Evolutionary conservation across 1,284 basidiomycete species (phyloP).

Genomic region (Rhodotorula sp.): DNA sequence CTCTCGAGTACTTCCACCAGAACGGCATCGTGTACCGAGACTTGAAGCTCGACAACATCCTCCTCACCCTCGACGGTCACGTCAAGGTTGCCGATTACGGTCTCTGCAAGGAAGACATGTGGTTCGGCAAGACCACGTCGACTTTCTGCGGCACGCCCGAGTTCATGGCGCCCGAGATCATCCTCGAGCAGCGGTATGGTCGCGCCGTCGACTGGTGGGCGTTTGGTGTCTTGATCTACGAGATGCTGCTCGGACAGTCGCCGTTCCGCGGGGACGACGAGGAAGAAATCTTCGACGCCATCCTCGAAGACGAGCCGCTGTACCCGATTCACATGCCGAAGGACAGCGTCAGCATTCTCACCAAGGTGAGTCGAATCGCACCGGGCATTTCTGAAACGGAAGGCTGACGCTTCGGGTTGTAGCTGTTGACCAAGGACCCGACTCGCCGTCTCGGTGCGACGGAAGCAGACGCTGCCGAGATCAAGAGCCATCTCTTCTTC

Average conservation of each 20-base stretch:
- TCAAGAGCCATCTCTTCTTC: conserved; percentile 98
- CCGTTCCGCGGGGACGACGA: conserved; percentile 99
- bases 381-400: background rate
- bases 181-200: conserved; percentile 96
- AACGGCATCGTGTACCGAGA: conserved; percentile 95
- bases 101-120: conserved; percentile 99
- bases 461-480: conserved; percentile 90
- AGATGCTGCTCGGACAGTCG: conserved; percentile 98
- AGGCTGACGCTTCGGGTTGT: conserved; percentile 7
- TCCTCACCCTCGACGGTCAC: conserved; percentile 94
- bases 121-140: conserved; percentile 92
- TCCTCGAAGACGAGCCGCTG: conserved; percentile 94
- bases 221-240: conserved; percentile 96
- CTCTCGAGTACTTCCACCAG: conserved; percentile 96
- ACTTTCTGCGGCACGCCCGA: conserved; percentile 99
- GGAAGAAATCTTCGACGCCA: conserved; percentile 99
- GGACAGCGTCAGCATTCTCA: conserved; percentile 10
- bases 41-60: conserved; percentile 97
- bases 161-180: conserved; percentile 99
- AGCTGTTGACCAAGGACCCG: conserved; percentile 95
- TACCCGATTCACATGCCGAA: conserved; percentile 99
- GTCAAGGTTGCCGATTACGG: conserved; percentile 99
- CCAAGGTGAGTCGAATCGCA: conserved; percentile 1
- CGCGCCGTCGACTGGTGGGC: conserved; percentile 99
- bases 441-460: conserved; percentile 86